Conservation (phyloP, 2,329 filamentous ascomycete species). For the Alternaria triticina region DNA sequence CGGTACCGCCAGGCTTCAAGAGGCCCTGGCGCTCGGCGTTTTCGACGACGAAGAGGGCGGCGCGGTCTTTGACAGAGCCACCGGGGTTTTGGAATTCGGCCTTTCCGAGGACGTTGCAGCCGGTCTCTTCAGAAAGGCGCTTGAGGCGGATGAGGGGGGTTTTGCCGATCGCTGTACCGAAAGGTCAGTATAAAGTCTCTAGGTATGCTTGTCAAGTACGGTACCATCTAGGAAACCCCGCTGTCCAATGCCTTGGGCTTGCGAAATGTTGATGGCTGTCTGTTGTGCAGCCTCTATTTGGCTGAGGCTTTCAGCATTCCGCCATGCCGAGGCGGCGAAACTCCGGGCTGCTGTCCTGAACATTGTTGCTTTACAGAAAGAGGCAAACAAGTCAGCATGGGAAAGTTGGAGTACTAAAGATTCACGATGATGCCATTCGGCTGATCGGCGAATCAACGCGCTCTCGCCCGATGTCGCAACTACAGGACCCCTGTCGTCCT, state of each 20-base stretch:
- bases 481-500: conserved; percentile 10
- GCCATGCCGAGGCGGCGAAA: conserved; percentile 68
- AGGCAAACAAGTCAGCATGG: conserved; percentile 1
- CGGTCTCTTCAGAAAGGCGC: conserved; percentile 84
- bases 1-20: conserved; percentile 84
- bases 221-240: conserved; percentile 80
- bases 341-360: conserved; percentile 72
- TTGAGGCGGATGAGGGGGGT: conserved; percentile 93
- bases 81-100: conserved; percentile 99
- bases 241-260: conserved; percentile 78
- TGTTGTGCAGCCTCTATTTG: conserved; percentile 59
- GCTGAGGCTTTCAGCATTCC: conserved; percentile 56
- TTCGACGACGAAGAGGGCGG: conserved; percentile 90
- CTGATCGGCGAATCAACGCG: conserved; percentile 23
- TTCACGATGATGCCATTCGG: conserved; percentile 20
- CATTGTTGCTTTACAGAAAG: conserved; percentile 56
- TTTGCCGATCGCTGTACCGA: conserved; percentile 83
- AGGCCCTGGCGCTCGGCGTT: conserved; percentile 90
- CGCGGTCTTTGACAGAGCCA: conserved; percentile 94
- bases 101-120: conserved; percentile 93
- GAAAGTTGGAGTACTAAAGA: conserved; percentile 1
- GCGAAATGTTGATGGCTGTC: conserved; percentile 75
- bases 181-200: conserved; percentile 6
- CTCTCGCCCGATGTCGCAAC: conserved; percentile 35
- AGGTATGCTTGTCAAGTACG: neutral